phyloP scores from a whole-genome alignment of 768 basidiomycete genomes.

The Lentinus brumalis region DNA sequence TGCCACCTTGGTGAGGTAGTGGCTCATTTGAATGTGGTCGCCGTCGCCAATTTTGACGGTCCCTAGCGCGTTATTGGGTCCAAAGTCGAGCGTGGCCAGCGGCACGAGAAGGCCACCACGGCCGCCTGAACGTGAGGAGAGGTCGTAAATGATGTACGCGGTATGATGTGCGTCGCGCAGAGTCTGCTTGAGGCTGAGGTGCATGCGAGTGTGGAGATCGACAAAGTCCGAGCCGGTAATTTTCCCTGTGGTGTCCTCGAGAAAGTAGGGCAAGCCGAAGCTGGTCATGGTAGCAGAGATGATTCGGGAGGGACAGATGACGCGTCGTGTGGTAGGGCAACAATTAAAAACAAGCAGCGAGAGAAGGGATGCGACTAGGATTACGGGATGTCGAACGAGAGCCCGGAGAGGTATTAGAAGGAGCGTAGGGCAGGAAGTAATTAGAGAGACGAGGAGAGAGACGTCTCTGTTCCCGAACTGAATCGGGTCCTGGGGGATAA shows the following conservation, averaged over 20 bases:
- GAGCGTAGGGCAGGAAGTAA: not conserved
- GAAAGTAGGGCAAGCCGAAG: constrained; percentile 61
- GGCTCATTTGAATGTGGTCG: constrained; percentile 46
- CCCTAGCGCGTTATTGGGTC: constrained; percentile 47
- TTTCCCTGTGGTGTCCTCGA: constrained; percentile 62
- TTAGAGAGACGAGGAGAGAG: not conserved
- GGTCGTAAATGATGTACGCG: constrained; percentile 57
- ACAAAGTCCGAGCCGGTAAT: constrained; percentile 57
- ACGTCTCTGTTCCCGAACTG: too few species aligned
- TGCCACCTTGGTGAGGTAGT: constrained; percentile 50
- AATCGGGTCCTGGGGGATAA: not conserved
- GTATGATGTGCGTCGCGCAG: constrained; percentile 42
- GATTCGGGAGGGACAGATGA: not conserved
- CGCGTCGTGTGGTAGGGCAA: not conserved
- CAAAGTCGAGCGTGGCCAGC: constrained; percentile 53
- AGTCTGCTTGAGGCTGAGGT: constrained; percentile 51
- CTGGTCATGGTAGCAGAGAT: constrained; percentile 27
- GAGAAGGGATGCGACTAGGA: not conserved
- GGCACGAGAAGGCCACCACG: constrained; percentile 36
- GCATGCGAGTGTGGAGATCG: constrained; percentile 65
- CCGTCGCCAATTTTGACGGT: constrained; percentile 48
- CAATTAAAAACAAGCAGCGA: not conserved
- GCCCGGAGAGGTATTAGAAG: not conserved
- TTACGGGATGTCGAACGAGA: not conserved
- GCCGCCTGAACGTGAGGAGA: constrained; percentile 28